Evolutionary conservation across 2,329 filamentous ascomycete genomes (phyloP), one percentile per base, ranked within the genome.

Genomic region (Alternaria infectoria): DNA sequence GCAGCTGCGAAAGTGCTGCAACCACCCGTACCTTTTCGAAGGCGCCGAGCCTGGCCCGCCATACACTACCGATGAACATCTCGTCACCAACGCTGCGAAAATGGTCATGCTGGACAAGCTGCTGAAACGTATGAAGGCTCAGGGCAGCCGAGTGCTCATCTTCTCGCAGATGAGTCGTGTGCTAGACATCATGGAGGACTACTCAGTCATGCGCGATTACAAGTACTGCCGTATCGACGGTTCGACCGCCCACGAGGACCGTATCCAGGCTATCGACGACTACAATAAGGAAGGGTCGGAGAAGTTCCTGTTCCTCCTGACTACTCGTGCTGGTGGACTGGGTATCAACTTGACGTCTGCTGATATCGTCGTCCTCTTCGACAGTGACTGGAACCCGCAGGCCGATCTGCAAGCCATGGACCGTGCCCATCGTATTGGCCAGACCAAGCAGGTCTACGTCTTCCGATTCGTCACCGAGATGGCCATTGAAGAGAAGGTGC

Each of bases 111-210:
- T 99, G 17, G 96, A 99, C 83, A 97, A 93, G 82, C 88, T 99
- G 11, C 85, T 99, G 52, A 90, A 87, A 74, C 89, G 94, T 50
- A 88, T 99, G 83, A 87, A 94, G 80, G 88, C 87, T 50, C 91
- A 97, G 77, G 96, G 93, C 45, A 98, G 94, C 77, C 89, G 96
- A 69, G 93, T 99, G n/a, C 87, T 99, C 59, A 98, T 99, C 72
- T 99, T 99, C 83, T 99, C 96, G 1, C 96, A 99, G 77, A 99
- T 99, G 96, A 97, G 94, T 75, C 93, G 96, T 87, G 86, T 97
- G 43, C 84, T 99, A 45, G 96, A 99, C 77, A 99, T 99, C 57
- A 86, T 99, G 15, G 96, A 99, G 78, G 96, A 99, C 79, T 99
- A 99, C 81, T 98, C 95, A 69, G 93, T 98, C 47, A 97, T 99